Base-by-base conservation (phyloP, 1,284 basidiomycete species). In the Trametes versicolor region DNA sequence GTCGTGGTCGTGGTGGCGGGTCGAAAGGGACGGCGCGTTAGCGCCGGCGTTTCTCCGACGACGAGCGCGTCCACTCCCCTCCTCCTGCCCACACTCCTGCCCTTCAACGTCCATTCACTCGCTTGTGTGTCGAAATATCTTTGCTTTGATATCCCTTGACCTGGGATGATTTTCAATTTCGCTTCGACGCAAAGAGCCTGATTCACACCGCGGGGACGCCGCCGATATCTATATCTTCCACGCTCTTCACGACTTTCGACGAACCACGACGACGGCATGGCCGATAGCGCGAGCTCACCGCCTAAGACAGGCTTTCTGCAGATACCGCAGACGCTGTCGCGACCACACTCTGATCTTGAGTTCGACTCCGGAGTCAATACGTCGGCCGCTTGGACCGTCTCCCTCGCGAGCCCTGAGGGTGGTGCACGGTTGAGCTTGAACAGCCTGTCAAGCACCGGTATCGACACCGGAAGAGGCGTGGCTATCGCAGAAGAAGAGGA, bases 351-450 rank as follows among this genome's bases (percentile, higher is more conserved):
- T 17, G 67, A 66, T 1, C 64, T 63, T 37, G 87, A 87, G 60
- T 92, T 93, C 71, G 92, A 93, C 75, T 85, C 87, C 6, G 91
- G 92, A 2, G 82, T 93, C 75, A 92, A 93, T 76, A 83, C 89
- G 4, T 93, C 92, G 0, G 77, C 82, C 2, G 91, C 89, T 7
- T 93, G 91, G 91, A 89, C 89, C 17, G 88, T 85, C 62, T 85
- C 87, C 64, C 79, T 87, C 10, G 81, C 84, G 58, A 82, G 84
- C 64, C 77, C 78, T 10, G 79, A 76, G 23, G 68, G 66, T 37
- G 70, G 64, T 34, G 59, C 70, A 0, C 68, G 70, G 4, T 53
- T 69, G 19, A 73, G 71, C 43, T 21, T 67, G 34, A 63, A 61
- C 21, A 59, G 52, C 19, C 23, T 37, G 29, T 4, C 29, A 8